A percentile compares a stretch with the other conserved stretches of the same genome.
These are phyloP conservation scores for Quercus gilva DNA, from an alignment of 306 rosid species.

Conservation along the genomic window DNA sequence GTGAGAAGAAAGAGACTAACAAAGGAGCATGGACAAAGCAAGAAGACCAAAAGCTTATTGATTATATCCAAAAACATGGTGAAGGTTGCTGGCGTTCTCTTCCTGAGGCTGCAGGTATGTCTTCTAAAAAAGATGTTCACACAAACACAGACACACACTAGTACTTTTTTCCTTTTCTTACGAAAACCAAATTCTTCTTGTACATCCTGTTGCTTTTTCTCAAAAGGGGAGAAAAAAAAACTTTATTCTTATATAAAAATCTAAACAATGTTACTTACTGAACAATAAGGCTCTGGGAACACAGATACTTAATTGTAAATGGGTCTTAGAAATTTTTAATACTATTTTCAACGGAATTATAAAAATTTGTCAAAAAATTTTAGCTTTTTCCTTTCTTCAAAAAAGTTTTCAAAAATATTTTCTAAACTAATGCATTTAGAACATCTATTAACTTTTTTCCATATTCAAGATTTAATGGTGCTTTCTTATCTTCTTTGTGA, in stretches of 20 bases:
- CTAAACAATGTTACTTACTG: too few relatives aligned
- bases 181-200: too few relatives aligned
- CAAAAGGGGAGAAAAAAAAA: too few relatives aligned
- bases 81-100: conserved; percentile 44
- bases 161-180: background rate
- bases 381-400: background rate
- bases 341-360: too few relatives aligned
- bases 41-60: conserved; percentile 51
- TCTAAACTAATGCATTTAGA: too few relatives aligned
- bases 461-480: background rate
- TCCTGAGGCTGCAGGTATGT: conserved; percentile 46
- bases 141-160: background rate
- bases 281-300: too few relatives aligned
- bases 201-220: too few relatives aligned
- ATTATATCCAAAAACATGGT: conserved; percentile 37
- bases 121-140: background rate
- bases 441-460: too few relatives aligned
- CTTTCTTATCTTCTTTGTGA: background rate
- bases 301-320: too few relatives aligned
- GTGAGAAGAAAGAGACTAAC: conserved; percentile 26
- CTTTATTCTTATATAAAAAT: too few relatives aligned
- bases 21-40: conserved; percentile 49
- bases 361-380: background rate
- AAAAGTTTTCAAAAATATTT: too few relatives aligned
- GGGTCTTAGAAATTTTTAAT: too few relatives aligned